These are phyloP conservation scores for Bryoglossum gracile DNA, from an alignment of 495 filamentous ascomycete species.

Conservation along the genomic window DNA sequence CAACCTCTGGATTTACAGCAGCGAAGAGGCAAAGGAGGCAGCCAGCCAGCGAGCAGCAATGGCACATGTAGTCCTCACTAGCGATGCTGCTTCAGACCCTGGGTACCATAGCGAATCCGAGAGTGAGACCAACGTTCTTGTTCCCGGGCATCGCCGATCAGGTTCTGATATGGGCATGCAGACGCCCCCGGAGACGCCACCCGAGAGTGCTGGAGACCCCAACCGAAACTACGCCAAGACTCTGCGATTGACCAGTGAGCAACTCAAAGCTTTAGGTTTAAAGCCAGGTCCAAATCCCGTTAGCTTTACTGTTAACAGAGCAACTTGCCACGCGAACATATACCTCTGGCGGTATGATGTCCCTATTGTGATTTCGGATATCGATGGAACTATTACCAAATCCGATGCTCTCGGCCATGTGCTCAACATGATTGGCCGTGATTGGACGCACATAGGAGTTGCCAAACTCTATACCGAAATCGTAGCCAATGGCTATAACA, in stretches of 20 bases:
- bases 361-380: conserved; percentile 95
- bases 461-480: conserved; percentile 97
- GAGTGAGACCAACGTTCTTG: conserved; percentile 14
- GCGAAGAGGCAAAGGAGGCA: conserved; percentile 85
- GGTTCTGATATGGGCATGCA: conserved; percentile 64
- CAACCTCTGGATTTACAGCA: conserved; percentile 98
- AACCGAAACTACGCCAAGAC: conserved; percentile 94
- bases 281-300: conserved; percentile 82
- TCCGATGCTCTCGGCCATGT: conserved; percentile 97
- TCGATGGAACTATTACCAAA: conserved; percentile 98
- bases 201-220: conserved; percentile 52
- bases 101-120: conserved; percentile 87
- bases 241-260: conserved; percentile 89
- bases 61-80: conserved; percentile 39
- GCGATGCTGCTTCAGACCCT: conserved; percentile 80
- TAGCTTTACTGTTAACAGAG: conserved; percentile 93
- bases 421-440: conserved; percentile 92
- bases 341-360: conserved; percentile 84
- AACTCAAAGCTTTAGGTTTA: conserved; percentile 79
- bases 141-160: conserved; percentile 44
- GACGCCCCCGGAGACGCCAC: conserved; percentile 74
- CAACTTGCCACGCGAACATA: conserved; percentile 86
- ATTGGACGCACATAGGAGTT: conserved; percentile 96
- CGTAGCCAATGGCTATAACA: conserved; percentile 92
- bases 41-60: conserved; percentile 41